These are phyloP conservation scores for Pichia sp. DNA, from an alignment of 1,139 yeast genomes.

Conservation along the genomic window DNA sequence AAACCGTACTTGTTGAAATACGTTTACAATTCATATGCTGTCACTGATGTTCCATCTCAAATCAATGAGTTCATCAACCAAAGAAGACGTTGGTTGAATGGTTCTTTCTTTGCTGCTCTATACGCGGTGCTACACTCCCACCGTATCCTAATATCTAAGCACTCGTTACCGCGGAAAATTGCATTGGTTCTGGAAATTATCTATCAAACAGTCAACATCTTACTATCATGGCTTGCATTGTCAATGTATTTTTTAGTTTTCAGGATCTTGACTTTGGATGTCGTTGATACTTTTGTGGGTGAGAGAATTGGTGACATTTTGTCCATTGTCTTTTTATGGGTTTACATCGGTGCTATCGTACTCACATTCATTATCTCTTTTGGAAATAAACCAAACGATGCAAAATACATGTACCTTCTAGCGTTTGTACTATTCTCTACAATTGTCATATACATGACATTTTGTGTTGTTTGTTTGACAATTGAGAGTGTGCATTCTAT, in stretches of 20 bases:
- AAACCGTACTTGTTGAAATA: slow-evolving; percentile 59
- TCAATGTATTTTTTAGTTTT: slow-evolving; percentile 74
- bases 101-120: slow-evolving; percentile 77
- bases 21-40: slow-evolving; percentile 72
- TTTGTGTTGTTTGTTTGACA: slow-evolving; percentile 78
- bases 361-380: slow-evolving; percentile 86
- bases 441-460: slow-evolving; percentile 87
- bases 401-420: slow-evolving; percentile 68
- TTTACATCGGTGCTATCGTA: slow-evolving; percentile 76
- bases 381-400: slow-evolving; percentile 93
- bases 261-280: slow-evolving; percentile 51
- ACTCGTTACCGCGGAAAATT: slow-evolving; percentile 52
- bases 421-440: slow-evolving; percentile 82
- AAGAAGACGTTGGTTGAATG: slow-evolving; percentile 81
- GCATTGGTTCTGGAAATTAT: slow-evolving; percentile 60
- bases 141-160: slow-evolving; percentile 60
- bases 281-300: slow-evolving; percentile 34
- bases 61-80: slow-evolving; percentile 69
- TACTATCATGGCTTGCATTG: slow-evolving; percentile 72
- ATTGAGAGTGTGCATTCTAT: slow-evolving; percentile 47
- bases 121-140: slow-evolving; percentile 68
- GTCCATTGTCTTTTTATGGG: slow-evolving; percentile 80
- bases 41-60: slow-evolving; percentile 75
- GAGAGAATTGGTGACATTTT: slow-evolving; percentile 57
- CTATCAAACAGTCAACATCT: slow-evolving; percentile 58